Evolutionary conservation across 495 filamentous ascomycete species (phyloP).

Genomic region (Beverwykella pulmonaria): DNA sequence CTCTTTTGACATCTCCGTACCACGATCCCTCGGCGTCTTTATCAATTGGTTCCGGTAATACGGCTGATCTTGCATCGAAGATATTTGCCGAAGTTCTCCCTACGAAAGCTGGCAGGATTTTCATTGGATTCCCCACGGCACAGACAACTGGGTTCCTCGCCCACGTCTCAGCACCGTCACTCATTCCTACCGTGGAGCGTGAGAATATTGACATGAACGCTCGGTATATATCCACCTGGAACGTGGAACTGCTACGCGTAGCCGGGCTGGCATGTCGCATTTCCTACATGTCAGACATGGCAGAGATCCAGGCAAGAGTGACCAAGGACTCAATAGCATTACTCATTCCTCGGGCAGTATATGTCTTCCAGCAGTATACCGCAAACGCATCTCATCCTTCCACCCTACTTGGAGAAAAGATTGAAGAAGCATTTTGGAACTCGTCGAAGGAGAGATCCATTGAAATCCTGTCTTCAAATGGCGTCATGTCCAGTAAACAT

Average conservation of each 20-base stretch:
- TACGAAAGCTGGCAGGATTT: constrained; percentile 82
- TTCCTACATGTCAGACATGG: constrained; percentile 84
- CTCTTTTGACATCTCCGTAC: constrained; percentile 86
- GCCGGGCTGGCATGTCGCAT: constrained; percentile 89
- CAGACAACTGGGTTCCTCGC: constrained; percentile 93
- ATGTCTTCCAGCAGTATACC: constrained; percentile 78
- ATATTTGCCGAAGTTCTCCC: constrained; percentile 91
- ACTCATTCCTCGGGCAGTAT: constrained; percentile 75
- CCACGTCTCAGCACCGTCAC: constrained; percentile 96
- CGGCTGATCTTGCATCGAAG: constrained; percentile 62
- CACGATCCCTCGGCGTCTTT: constrained; percentile 68
- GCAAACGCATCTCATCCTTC: constrained; percentile 89
- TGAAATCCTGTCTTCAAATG: constrained; percentile 83
- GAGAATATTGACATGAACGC: constrained; percentile 97
- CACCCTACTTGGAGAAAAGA: constrained; percentile 72
- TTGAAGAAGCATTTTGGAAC: constrained; percentile 94
- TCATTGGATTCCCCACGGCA: constrained; percentile 96
- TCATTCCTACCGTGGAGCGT: constrained; percentile 98
- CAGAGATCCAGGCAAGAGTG: constrained; percentile 58
- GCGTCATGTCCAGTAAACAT: constrained; percentile 74
- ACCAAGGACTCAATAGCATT: constrained; percentile 61
- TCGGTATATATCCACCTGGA: constrained; percentile 91
- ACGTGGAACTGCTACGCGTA: constrained; percentile 88
- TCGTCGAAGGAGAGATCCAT: constrained; percentile 78
- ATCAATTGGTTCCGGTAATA: constrained; percentile 53